Evolutionary conservation across 352 stramenopile species (phyloP).

Genomic region (Phytophthora gonapodyides): DNA sequence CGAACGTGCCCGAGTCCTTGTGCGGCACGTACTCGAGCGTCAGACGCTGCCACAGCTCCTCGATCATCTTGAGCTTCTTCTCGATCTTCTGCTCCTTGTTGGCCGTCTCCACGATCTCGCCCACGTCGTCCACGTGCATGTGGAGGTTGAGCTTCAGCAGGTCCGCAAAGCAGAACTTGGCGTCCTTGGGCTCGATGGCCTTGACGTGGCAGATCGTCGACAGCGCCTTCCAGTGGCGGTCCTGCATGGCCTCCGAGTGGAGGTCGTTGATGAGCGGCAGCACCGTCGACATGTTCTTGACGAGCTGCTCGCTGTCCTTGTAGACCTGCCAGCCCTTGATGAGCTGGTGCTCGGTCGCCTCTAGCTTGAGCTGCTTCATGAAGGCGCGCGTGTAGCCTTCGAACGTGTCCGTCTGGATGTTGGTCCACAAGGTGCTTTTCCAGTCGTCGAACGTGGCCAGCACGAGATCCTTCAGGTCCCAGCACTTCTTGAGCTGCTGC

Average conservation of each 20-base stretch:
- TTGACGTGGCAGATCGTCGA: constrained; percentile 88
- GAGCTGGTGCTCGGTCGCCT: constrained; percentile 80
- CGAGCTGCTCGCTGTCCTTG: constrained; percentile 85
- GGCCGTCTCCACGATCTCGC: constrained; percentile 87
- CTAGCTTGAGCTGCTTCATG: constrained; percentile 87
- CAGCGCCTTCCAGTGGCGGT: constrained; percentile 93
- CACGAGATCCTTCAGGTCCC: constrained; percentile 86
- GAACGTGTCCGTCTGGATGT: constrained; percentile 84
- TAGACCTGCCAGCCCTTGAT: constrained; percentile 90
- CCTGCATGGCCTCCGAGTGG: constrained; percentile 94
- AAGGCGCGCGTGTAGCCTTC: constrained; percentile 78
- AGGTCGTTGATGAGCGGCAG: constrained; percentile 94
- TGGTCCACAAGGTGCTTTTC: constrained; percentile 83
- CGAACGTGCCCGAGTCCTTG: constrained; percentile 86
- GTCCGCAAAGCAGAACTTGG: constrained; percentile 85
- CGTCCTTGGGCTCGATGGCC: constrained; percentile 81
- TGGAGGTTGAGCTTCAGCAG: constrained; percentile 86
- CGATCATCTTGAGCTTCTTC: constrained; percentile 90
- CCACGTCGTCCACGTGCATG: constrained; percentile 83
- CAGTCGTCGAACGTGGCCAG: constrained; percentile 85
- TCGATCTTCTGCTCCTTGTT: constrained; percentile 92
- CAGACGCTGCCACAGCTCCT: constrained; percentile 81
- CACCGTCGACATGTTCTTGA: constrained; percentile 89
- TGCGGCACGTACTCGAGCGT: constrained; percentile 88
- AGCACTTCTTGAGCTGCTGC: constrained; percentile 88